A percentile compares a stretch with the other conserved stretches of the same genome.
These are phyloP conservation scores for Lachnellula hyalina DNA, from an alignment of 2,329 filamentous ascomycete species.

Conservation along the genomic window DNA sequence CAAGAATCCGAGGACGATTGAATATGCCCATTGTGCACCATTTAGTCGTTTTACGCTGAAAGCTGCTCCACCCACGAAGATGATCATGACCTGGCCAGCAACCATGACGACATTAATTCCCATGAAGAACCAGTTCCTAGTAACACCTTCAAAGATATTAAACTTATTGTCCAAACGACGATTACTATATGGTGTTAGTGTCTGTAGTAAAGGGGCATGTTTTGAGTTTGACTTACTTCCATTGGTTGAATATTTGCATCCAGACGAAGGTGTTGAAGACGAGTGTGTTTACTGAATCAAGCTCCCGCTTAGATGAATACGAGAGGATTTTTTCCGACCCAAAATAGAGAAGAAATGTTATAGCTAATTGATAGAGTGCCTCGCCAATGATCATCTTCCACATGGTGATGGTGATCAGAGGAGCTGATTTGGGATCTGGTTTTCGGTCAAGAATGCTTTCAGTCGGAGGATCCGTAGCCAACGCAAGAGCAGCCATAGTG, in stretches of 20 bases:
- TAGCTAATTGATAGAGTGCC: constrained; percentile 76
- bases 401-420: constrained; percentile 84
- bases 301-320: constrained; percentile 43
- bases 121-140: constrained; percentile 83
- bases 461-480: constrained; percentile 69
- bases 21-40: constrained; percentile 79
- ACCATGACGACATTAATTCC: constrained; percentile 82
- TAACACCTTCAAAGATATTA: constrained; percentile 90
- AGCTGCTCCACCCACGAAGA: constrained; percentile 76
- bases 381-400: constrained; percentile 99
- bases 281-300: constrained; percentile 62
- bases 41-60: constrained; percentile 63
- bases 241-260: constrained; percentile 99
- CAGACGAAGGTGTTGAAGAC: constrained; percentile 98
- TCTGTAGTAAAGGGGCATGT: constrained; percentile 12
- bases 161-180: constrained; percentile 89
- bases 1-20: constrained; percentile 74
- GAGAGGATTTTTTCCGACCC: constrained; percentile 57
- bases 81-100: constrained; percentile 81
- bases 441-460: constrained; percentile 65
- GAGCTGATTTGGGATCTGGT: constrained; percentile 67
- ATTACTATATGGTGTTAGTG: constrained; percentile 50
- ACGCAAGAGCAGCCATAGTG: constrained; percentile 72
- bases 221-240: constrained; percentile 62
- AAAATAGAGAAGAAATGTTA: constrained; percentile 80